Evolutionary conservation across 768 basidiomycete genomes (phyloP).

Genomic region (Rubroboletus pulcherrimus): DNA sequence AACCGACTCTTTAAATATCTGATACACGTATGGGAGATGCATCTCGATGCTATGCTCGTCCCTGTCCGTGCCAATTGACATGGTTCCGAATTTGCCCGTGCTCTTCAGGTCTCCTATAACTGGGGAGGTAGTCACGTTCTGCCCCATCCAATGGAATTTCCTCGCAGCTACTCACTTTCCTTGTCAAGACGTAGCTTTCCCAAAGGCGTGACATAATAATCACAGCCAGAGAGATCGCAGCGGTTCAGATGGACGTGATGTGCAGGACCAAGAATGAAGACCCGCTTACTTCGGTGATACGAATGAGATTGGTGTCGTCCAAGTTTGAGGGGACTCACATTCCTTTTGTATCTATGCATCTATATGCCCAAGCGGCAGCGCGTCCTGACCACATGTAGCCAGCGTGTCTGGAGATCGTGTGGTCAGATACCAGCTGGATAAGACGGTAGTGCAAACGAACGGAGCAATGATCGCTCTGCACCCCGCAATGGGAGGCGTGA

Average conservation of each 20-base stretch:
- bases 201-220: slow-evolving; percentile 78
- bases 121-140: slow-evolving; percentile 10
- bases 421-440: slow-evolving; percentile 5
- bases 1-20: slow-evolving; percentile 74
- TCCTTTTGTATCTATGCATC: slow-evolving; percentile 71
- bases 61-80: slow-evolving; percentile 72
- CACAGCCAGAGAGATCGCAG: slow-evolving; percentile 82
- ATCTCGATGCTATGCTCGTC: slow-evolving; percentile 98
- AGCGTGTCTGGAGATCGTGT: slow-evolving; percentile 64
- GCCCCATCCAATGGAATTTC: not conserved
- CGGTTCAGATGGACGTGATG: slow-evolving; percentile 87
- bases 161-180: slow-evolving; percentile 52
- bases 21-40: slow-evolving; percentile 90
- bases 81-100: slow-evolving; percentile 53
- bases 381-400: slow-evolving; percentile 94
- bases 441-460: slow-evolving; percentile 45
- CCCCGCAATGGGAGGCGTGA: slow-evolving; percentile 63
- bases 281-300: slow-evolving; percentile 60
- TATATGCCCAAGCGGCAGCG: slow-evolving; percentile 96
- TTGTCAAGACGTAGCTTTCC: slow-evolving; percentile 77
- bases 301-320: slow-evolving; percentile 4
- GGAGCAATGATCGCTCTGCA: slow-evolving; percentile 93
- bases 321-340: slow-evolving; percentile 55
- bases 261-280: slow-evolving; percentile 94
- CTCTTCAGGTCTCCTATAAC: slow-evolving; percentile 14